Conservation (phyloP, 2,329 filamentous ascomycete genomes). For the Ophiostoma sp. region DNA sequence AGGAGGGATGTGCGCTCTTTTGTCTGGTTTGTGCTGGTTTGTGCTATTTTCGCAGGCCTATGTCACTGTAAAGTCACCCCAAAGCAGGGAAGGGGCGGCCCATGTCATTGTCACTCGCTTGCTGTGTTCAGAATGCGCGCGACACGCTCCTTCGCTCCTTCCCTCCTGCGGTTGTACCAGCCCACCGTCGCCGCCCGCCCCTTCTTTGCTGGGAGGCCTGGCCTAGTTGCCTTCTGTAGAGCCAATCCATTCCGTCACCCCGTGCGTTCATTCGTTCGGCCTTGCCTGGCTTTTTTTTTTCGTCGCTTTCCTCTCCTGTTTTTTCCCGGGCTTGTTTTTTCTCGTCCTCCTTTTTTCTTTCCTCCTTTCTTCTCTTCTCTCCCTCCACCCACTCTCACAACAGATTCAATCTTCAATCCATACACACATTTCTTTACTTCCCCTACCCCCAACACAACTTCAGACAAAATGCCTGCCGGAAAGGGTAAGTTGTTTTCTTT, state of each 20-base stretch:
- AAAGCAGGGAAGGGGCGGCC: conserved; percentile 7
- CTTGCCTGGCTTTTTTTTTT: background rate
- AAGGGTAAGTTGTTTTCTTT: conserved; percentile 40
- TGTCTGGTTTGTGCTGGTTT: background rate
- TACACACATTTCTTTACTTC: background rate
- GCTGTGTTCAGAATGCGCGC: background rate
- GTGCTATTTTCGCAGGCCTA: background rate
- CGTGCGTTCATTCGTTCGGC: conserved; percentile 11
- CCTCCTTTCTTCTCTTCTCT: background rate
- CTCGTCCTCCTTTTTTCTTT: conserved; percentile 3
- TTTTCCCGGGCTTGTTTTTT: conserved; percentile 18
- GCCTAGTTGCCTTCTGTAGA: background rate
- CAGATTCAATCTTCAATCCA: conserved; percentile 28
- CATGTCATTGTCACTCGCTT: background rate
- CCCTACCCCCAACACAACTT: conserved; percentile 23
- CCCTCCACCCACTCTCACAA: conserved; percentile 1
- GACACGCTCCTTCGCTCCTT: background rate
- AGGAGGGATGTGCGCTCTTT: background rate
- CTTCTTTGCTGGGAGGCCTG: background rate
- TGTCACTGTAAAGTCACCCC: background rate
- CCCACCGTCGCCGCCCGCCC: background rate
- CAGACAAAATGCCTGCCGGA: conserved; percentile 45
- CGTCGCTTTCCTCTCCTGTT: conserved; percentile 9
- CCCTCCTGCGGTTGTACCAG: background rate
- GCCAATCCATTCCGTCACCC: conserved; percentile 12